Conservation (phyloP, 345 rosid genomes). For the Cardiospermum halicacabum region DNA sequence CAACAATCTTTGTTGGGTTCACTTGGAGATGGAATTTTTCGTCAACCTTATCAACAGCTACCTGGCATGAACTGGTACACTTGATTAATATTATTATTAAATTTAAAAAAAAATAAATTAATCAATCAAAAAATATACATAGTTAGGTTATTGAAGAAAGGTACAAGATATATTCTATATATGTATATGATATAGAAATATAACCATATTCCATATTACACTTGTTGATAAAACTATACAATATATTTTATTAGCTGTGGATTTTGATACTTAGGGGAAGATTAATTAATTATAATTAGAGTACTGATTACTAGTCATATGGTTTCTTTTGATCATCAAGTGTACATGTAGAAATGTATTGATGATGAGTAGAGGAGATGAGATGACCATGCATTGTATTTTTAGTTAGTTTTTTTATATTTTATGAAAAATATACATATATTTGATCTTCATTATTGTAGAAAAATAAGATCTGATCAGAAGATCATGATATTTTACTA, state of each 20-base stretch:
- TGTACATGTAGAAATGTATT: constrained; percentile 7
- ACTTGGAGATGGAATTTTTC: constrained; percentile 46
- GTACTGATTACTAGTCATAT: constrained; percentile 6
- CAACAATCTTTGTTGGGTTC: constrained; percentile 45
- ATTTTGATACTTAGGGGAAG: constrained; percentile 27
- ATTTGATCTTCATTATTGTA: constrained; percentile 20
- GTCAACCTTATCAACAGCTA: constrained; percentile 57
- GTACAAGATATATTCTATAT: not conserved
- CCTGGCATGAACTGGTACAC: constrained; percentile 77
- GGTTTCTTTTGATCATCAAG: constrained; percentile 7
- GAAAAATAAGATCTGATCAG: constrained; percentile 23
- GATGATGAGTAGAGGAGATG: constrained; percentile 24
- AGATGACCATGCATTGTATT: constrained; percentile 10
- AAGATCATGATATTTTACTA: constrained; percentile 15
- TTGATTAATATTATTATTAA: constrained; percentile 18
- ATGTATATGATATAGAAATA: not conserved
- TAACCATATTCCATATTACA: constrained; percentile 6
- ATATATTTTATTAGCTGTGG: constrained; percentile 9
- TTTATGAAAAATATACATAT: constrained; percentile 11
- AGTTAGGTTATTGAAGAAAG: constrained; percentile 11
- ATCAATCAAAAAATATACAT: too few species aligned
- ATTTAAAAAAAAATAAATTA: not conserved
- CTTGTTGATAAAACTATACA: constrained; percentile 16
- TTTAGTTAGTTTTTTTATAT: not conserved
- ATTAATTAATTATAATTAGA: too few species aligned